Percentiles rank a stretch among this genome's conserved stretches.
Evolutionary conservation across 129 eudicot species (phyloP).

Genomic region (Flaveria trinervia): DNA sequence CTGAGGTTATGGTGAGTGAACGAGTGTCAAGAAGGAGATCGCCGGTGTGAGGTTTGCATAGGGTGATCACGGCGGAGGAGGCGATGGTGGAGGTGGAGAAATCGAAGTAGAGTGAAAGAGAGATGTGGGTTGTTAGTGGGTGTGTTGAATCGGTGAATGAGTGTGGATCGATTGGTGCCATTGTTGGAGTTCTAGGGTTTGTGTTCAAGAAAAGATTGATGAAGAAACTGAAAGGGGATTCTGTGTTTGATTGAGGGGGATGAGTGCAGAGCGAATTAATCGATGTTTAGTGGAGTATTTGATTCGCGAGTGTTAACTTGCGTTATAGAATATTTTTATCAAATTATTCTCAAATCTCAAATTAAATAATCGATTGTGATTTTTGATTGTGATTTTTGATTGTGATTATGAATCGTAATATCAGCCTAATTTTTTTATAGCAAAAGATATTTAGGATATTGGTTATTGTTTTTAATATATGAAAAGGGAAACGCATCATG

Average conservation of each 20-base stretch:
- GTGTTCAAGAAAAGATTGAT: not conserved
- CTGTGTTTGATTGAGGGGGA: not conserved
- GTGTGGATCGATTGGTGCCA: conserved; percentile 92
- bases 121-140: conserved; percentile 85
- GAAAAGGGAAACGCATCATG: too few relatives aligned
- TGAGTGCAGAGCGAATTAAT: not conserved
- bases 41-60: conserved; percentile 64
- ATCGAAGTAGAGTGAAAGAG: conserved; percentile 73
- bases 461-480: too few relatives aligned
- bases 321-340: too few relatives aligned
- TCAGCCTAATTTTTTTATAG: too few relatives aligned
- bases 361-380: too few relatives aligned
- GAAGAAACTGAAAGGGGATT: not conserved
- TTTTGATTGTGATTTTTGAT: too few relatives aligned
- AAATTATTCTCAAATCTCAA: too few relatives aligned
- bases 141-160: conserved; percentile 86
- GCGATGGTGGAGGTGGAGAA: conserved; percentile 74
- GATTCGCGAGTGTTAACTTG: conserved; percentile 17
- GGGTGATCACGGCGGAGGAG: conserved; percentile 68
- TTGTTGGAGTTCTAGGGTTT: conserved; percentile 37
- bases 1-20: conserved; percentile 59
- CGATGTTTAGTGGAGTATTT: not conserved
- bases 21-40: conserved; percentile 79
- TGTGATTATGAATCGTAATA: too few relatives aligned
- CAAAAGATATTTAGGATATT: too few relatives aligned